Evolutionary conservation across 129 eudicot genomes (phyloP), one percentile per base, ranked within the genome.

Genomic region (Arctium lappa): DNA sequence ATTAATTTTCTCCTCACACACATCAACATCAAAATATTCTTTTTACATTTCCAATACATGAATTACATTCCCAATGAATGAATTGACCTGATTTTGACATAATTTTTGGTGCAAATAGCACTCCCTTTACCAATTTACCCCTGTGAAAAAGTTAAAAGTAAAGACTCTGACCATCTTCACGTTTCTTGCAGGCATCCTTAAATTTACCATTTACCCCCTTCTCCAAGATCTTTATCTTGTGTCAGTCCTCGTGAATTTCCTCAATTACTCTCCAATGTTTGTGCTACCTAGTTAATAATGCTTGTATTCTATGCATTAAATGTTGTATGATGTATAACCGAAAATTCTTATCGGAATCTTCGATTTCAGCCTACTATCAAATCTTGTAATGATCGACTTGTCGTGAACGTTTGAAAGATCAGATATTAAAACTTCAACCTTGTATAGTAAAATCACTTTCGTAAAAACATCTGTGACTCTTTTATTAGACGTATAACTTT

Each of bases 101-200:
- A 22, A 22, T 22, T 22, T 22, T 22, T 22, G 27, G 27, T 22
- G 27, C 27, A 22, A 22, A 22, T 22, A 22, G 27, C 0, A 22
- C 27, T 22, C 27, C 27, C 27, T 22, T 22, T 22, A 22, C 50
- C 22, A 16, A 37, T 6, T 48, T 75, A 48, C 34, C 40, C 37
- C 5, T 29, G 27, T 75, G 15, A 11, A 75, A 36, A 31, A 50
- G 68, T 75, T 7, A 18, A 18, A n/a, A 73, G 34, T 73, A 73
- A 75, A 46, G 79, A 75, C 75, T 39, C 65, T 63, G 76, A 79
- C 46, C 83, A 79, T 79, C 48, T 44, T 79, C 83, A 79, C 83
- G 83, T 46, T 66, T 66, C 5, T 66, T 11, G 71, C 71, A 66
- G 71, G 33, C 71, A 66, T 66, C 13, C 71, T 66, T 66, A 66